Evolutionary conservation across 306 rosid species (phyloP).

Genomic region (Vicia sativa): DNA sequence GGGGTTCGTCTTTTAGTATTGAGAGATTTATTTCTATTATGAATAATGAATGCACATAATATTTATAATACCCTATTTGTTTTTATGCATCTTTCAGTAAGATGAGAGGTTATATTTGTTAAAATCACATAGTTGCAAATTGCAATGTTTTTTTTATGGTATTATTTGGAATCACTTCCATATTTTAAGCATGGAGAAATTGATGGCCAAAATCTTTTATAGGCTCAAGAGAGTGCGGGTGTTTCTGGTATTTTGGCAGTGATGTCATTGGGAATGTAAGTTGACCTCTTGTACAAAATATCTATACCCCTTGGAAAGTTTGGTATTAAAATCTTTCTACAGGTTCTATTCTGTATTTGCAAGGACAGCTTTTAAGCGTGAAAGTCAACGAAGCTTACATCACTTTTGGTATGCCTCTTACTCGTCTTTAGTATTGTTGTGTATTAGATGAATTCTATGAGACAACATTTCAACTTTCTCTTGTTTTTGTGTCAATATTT

Average conservation of each 20-base stretch:
- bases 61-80: no score
- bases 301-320: constrained; percentile 29
- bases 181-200: constrained; percentile 28
- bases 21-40: constrained; percentile 26
- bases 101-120: constrained; percentile 29
- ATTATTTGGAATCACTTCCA: constrained; percentile 28
- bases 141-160: constrained; percentile 14
- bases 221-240: constrained; percentile 84
- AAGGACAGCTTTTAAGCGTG: constrained; percentile 94
- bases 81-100: constrained; percentile 10
- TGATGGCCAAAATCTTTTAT: constrained; percentile 41
- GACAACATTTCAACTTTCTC: no score
- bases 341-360: constrained; percentile 92
- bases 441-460: no score
- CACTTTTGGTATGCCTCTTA: constrained; percentile 77
- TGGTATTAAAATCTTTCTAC: constrained; percentile 39
- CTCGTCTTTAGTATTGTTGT: no score
- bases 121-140: constrained; percentile 20
- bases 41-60: background rate
- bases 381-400: constrained; percentile 92
- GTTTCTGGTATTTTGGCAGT: constrained; percentile 88
- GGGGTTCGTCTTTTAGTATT: constrained; percentile 31
- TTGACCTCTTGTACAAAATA: constrained; percentile 37
- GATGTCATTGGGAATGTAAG: constrained; percentile 94
- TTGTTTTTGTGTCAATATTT: no score